Evolutionary conservation across 768 basidiomycete genomes (phyloP).

Genomic region (Lanmaoa rubissima): DNA sequence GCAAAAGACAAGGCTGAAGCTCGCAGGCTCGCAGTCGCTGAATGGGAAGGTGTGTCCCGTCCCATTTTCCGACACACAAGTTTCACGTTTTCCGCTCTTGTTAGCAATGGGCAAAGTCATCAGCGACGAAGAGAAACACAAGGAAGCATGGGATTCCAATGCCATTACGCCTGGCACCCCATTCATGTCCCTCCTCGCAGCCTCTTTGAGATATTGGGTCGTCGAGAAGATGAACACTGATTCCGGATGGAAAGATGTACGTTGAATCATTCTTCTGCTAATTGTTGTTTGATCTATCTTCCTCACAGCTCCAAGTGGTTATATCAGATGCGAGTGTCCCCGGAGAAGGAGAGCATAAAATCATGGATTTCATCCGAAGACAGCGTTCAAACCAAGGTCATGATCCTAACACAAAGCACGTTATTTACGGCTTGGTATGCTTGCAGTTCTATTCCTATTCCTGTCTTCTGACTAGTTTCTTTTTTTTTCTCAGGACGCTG

Average conservation of each 20-base stretch:
- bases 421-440: conserved; percentile 93
- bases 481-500: conserved; percentile 70
- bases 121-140: conserved; percentile 77
- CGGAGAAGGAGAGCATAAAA: conserved; percentile 99
- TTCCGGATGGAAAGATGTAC: conserved; percentile 90
- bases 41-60: conserved; percentile 73
- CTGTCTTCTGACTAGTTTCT: conserved; percentile 7
- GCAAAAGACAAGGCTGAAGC: conserved; percentile 93
- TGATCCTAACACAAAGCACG: conserved; percentile 93
- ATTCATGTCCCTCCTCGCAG: conserved; percentile 92
- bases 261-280: conserved; percentile 15
- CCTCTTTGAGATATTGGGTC: conserved; percentile 93
- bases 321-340: conserved; percentile 97
- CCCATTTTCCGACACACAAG: neutral
- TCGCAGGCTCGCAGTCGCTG: conserved; percentile 70
- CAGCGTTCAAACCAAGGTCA: conserved; percentile 86
- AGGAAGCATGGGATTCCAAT: conserved; percentile 94
- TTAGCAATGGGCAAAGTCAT: conserved; percentile 90
- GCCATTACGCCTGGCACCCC: conserved; percentile 99
- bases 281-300: neutral
- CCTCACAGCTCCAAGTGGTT: conserved; percentile 80
- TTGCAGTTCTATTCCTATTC: neutral
- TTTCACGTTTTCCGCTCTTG: neutral
- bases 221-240: conserved; percentile 93
- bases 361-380: conserved; percentile 96